Percentiles rank a stretch among this genome's conserved stretches.
Conservation (phyloP, 768 basidiomycete genomes). For the Psilocybe cyanescens region DNA sequence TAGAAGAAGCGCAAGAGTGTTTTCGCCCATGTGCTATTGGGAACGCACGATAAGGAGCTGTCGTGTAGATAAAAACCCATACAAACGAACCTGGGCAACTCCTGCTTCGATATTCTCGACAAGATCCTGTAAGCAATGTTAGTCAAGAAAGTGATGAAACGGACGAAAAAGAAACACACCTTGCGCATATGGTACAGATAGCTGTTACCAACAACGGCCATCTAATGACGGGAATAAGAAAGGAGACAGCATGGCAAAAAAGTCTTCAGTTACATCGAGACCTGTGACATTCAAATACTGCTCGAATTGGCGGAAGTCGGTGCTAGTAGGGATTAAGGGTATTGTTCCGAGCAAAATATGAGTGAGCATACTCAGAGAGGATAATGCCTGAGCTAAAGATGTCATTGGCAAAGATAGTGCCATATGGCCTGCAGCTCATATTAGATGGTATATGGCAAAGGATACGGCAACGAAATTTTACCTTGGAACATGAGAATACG, state of each 20-base stretch:
- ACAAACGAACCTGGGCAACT: conserved; percentile 57
- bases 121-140: conserved; percentile 52
- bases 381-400: conserved; percentile 91
- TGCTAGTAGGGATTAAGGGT: conserved; percentile 48
- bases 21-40: conserved; percentile 87
- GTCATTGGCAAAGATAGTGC: conserved; percentile 89
- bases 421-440: conserved; percentile 64
- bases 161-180: conserved; percentile 38
- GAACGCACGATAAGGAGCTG: not conserved
- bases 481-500: conserved; percentile 86
- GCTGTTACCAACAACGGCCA: conserved; percentile 90
- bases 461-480: conserved; percentile 25
- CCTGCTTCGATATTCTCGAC: conserved; percentile 86
- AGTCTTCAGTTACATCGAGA: conserved; percentile 65
- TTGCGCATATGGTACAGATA: conserved; percentile 95
- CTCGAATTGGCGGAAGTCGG: conserved; percentile 95
- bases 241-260: not conserved
- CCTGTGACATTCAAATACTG: conserved; percentile 90
- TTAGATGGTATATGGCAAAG: not conserved
- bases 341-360: not conserved
- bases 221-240: conserved; percentile 44
- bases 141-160: not conserved
- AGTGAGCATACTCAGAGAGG: conserved; percentile 74
- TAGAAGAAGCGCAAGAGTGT: conserved; percentile 76
- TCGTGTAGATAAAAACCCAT: not conserved